Conservation (phyloP, 805 yeast species). For the Zygotorulaspora chibaensis region DNA sequence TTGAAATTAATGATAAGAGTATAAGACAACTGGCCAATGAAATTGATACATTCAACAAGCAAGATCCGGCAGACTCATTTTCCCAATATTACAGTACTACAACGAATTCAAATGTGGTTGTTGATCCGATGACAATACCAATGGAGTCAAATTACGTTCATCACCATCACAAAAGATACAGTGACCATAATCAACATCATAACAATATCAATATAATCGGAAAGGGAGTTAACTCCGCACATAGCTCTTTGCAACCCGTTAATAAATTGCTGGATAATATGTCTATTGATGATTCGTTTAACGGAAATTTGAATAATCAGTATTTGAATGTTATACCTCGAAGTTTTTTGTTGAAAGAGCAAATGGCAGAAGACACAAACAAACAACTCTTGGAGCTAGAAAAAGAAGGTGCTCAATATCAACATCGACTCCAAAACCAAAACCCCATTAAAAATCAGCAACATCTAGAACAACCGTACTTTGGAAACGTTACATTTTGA, state of each 20-base stretch:
- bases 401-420: background rate
- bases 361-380: background rate
- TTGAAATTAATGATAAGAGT: background rate
- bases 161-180: background rate
- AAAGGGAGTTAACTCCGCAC: conserved; percentile 7
- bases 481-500: conserved; percentile 17
- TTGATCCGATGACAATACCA: conserved; percentile 1
- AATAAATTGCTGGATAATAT: conserved; percentile 20
- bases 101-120: conserved; percentile 4
- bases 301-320: conserved; percentile 7
- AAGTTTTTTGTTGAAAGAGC: conserved; percentile 17
- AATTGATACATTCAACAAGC: conserved; percentile 14
- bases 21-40: conserved; percentile 12
- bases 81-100: conserved; percentile 8
- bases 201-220: conserved; percentile 1
- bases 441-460: conserved; percentile 5
- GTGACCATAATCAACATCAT: conserved; percentile 1
- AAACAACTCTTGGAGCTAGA: conserved; percentile 1
- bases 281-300: conserved; percentile 23
- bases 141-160: conserved; percentile 6
- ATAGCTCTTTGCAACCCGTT: conserved; percentile 14
- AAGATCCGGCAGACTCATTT: conserved; percentile 7
- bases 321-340: conserved; percentile 19
- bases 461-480: conserved; percentile 11
- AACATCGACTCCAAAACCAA: conserved; percentile 4